These are phyloP conservation scores for Zygotorulaspora mrakii DNA, from an alignment of 1,139 yeast genomes.

Conservation along the genomic window DNA sequence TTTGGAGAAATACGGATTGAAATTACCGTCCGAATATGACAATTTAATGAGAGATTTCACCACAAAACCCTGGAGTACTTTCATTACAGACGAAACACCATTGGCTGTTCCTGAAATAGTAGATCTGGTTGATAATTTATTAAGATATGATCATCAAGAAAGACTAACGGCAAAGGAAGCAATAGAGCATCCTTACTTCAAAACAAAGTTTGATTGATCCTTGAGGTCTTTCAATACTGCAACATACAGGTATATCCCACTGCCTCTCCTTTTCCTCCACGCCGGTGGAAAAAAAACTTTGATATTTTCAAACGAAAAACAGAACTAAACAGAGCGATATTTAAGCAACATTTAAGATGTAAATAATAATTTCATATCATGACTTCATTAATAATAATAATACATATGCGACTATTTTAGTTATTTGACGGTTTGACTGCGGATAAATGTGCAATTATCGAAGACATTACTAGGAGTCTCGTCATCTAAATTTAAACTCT, in stretches of 20 bases:
- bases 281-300: no score
- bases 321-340: constrained; percentile 1
- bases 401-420: constrained; percentile 2
- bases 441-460: no score
- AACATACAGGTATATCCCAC: constrained; percentile 7
- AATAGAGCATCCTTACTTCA: constrained; percentile 55
- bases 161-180: constrained; percentile 76
- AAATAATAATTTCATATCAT: constrained; percentile 1
- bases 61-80: constrained; percentile 64
- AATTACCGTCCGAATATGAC: constrained; percentile 62
- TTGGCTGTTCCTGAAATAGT: constrained; percentile 59
- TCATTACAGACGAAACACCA: constrained; percentile 51
- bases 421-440: constrained; percentile 1
- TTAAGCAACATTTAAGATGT: no score
- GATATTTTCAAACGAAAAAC: no score
- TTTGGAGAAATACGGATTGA: constrained; percentile 57
- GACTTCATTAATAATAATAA: constrained; percentile 5
- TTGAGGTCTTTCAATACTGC: neutral
- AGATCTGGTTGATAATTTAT: constrained; percentile 61
- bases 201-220: constrained; percentile 21
- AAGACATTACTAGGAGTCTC: no score
- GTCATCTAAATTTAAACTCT: constrained; percentile 6
- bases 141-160: constrained; percentile 69
- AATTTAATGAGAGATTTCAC: constrained; percentile 62
- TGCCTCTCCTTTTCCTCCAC: no score